These are phyloP conservation scores for Xylariales sp. DNA, from an alignment of 2,329 filamentous ascomycete species.

Conservation along the genomic window DNA sequence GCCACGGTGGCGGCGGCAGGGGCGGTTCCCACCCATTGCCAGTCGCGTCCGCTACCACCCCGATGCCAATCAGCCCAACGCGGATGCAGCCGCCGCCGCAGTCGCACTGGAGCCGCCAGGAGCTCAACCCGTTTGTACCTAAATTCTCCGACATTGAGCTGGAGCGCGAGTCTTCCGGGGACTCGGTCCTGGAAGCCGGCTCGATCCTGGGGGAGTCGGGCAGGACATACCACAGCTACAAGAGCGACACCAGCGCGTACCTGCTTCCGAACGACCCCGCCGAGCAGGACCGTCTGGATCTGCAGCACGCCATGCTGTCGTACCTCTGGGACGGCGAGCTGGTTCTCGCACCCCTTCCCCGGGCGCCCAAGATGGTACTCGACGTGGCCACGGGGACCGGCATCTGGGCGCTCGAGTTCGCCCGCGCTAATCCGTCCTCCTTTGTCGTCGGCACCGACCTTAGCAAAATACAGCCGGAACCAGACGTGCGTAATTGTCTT, in stretches of 20 bases:
- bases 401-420: conserved; percentile 1
- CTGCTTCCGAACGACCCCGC: conserved; percentile 1
- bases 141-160: not conserved
- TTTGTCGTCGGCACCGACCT: not conserved
- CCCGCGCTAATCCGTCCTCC: conserved; percentile 1
- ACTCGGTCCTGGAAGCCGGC: not conserved
- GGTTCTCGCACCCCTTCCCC: not conserved
- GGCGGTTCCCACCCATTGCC: no score
- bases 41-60: no score
- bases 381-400: no score
- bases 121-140: not conserved
- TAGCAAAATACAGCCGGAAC: not conserved
- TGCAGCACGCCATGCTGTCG: not conserved
- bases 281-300: not conserved
- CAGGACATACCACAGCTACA: not conserved
- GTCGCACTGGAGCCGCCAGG: not conserved
- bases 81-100: no score
- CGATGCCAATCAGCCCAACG: no score
- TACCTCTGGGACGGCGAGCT: not conserved
- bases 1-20: no score
- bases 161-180: not conserved
- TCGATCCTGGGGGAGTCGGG: not conserved
- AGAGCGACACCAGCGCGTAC: not conserved
- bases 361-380: not conserved
- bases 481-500: not conserved